These are phyloP conservation scores for Spathaspora gorwiae DNA, from an alignment of 805 yeast genomes.

Conservation along the genomic window DNA sequence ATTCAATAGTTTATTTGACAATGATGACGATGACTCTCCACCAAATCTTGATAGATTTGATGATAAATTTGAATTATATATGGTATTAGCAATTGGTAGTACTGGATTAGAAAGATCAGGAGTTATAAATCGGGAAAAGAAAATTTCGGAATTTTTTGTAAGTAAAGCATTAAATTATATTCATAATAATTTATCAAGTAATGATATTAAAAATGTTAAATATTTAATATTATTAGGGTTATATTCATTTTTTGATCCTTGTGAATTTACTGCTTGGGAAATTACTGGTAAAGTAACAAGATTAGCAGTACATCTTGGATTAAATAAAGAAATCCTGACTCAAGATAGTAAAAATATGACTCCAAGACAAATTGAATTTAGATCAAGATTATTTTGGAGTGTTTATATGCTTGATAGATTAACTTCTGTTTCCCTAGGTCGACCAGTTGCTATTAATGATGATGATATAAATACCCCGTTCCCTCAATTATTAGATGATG, in stretches of 20 bases:
- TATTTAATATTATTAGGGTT: slow-evolving; percentile 43
- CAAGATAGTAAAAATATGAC: slow-evolving; percentile 3
- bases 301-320: slow-evolving; percentile 41
- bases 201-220: slow-evolving; percentile 36
- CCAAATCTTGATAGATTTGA: slow-evolving; percentile 16
- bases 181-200: slow-evolving; percentile 30
- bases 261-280: slow-evolving; percentile 50
- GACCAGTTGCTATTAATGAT: slow-evolving; percentile 46
- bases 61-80: slow-evolving; percentile 42
- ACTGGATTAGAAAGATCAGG: slow-evolving; percentile 36
- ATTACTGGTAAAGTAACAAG: slow-evolving; percentile 46
- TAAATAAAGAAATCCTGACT: slow-evolving; percentile 35
- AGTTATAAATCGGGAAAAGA: slow-evolving; percentile 18
- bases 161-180: slow-evolving; percentile 38
- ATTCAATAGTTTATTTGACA: slow-evolving; percentile 19
- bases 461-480: slow-evolving; percentile 43
- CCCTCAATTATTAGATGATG: slow-evolving; percentile 38
- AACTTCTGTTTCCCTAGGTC: slow-evolving; percentile 45
- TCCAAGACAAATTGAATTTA: slow-evolving; percentile 33
- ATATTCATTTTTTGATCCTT: slow-evolving; percentile 47
- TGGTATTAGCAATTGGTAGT: slow-evolving; percentile 54
- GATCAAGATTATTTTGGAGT: slow-evolving; percentile 47
- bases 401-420: slow-evolving; percentile 46
- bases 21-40: background rate
- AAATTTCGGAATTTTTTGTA: slow-evolving; percentile 36